Base-by-base conservation (phyloP, 2,329 filamentous ascomycete genomes). In the Talaromyces sp. region DNA sequence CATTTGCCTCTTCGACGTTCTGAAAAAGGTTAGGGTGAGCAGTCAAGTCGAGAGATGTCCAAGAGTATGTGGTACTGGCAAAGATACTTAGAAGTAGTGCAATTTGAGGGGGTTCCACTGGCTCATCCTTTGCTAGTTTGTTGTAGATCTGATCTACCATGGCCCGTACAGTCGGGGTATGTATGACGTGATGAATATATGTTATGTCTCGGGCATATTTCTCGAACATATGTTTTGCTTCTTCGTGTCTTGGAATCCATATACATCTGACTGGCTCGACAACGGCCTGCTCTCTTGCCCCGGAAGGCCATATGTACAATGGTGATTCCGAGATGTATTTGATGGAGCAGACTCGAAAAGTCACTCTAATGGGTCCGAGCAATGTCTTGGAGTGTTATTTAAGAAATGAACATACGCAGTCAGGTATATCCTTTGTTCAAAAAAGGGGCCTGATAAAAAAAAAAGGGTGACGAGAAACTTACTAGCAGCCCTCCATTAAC, bases 111-210 rank as follows among this genome's bases (percentile, higher is more conserved):
- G 67, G 58, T 7, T 68, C 67, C 12, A 73, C 60, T 2, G 64
- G 64, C 2, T 58, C 63, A 42, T 65, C 65, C 9, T 66, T 56
- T 10, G 60, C 60, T 4, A 73, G 51, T 18, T 65, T 61, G n/a
- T 62, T 30, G 59, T 77, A 77, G 5, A 72, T 60, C 1, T 70
- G 64, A 27, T 74, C 68, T 5, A 76, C 51, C 14, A 70, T 31
- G 6, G 60, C 30, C 16, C 65, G 65, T 6, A 76, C 59, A 0
- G 71, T 71, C 2, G 72, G 74, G 5, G 40, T 56, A 54, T 76
- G 74, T 1, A 73, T 61, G 27, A 78, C 67, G 60, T 77, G 75
- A 36, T 76, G 71, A 31, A 76, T 64, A 55, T 69, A 72, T 8
- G 69, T 72, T 28, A 76, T 64, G 14, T 75, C 67, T 12, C 58